phyloP scores from a whole-genome alignment of 2,329 filamentous ascomycete genomes.

The Scorias spongiosa region DNA sequence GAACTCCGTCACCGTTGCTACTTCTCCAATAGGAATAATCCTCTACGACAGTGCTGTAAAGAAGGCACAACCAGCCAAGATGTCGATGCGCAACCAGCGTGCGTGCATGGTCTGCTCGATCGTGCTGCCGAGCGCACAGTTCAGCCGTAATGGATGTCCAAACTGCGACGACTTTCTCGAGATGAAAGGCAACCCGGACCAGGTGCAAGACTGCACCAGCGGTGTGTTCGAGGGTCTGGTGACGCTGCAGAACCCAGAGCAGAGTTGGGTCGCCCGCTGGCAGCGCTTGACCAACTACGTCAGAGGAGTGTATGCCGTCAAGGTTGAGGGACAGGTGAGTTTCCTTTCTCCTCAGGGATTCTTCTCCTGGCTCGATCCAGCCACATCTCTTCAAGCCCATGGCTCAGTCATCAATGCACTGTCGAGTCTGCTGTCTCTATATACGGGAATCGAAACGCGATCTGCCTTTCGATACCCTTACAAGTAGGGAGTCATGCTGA shows the following conservation, averaged over 20 bases:
- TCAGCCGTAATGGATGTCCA: conserved; percentile 75
- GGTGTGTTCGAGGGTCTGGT: conserved; percentile 92
- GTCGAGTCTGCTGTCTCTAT: too few species aligned
- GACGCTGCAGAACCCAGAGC: conserved; percentile 63
- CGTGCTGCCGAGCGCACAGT: conserved; percentile 68
- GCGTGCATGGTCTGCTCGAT: conserved; percentile 99
- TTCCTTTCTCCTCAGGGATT: background rate
- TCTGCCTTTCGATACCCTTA: too few species aligned
- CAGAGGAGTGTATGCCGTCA: conserved; percentile 80
- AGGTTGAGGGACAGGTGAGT: conserved; percentile 67
- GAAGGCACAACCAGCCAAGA: conserved; percentile 14
- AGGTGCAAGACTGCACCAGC: conserved; percentile 83
- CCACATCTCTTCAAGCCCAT: background rate
- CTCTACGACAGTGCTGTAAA: too few species aligned
- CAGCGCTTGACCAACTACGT: conserved; percentile 82
- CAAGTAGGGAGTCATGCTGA: conserved; percentile 3
- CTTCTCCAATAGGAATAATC: too few species aligned
- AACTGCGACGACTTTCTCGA: conserved; percentile 93
- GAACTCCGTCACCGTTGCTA: too few species aligned
- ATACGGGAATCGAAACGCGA: too few species aligned
- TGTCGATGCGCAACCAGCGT: conserved; percentile 62
- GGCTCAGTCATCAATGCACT: too few species aligned
- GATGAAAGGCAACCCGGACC: conserved; percentile 56
- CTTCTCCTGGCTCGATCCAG: background rate
- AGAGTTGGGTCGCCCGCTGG: conserved; percentile 94